Evolutionary conservation across 148 eudicot species (phyloP).

Genomic region (Selenicereus undatus): DNA sequence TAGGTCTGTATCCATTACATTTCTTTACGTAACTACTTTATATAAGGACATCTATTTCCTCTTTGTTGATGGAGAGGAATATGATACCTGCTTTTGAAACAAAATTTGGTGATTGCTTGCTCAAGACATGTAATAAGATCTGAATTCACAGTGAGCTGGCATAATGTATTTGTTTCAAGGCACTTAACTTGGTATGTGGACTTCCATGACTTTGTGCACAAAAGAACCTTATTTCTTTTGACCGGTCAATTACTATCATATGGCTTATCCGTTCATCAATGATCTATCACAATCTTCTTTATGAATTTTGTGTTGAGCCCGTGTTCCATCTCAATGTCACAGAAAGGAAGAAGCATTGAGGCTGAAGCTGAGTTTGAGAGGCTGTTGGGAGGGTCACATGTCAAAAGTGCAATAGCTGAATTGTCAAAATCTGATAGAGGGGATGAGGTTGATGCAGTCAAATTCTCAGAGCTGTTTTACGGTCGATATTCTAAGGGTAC

Average conservation of each 20-base stretch:
- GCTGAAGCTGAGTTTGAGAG: constrained; percentile 69
- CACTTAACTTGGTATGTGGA: neutral
- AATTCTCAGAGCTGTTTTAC: constrained; percentile 50
- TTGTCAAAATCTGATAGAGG: constrained; percentile 67
- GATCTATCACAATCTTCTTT: neutral
- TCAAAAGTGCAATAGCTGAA: constrained; percentile 65
- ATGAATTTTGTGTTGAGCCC: constrained; percentile 13
- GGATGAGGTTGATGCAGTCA: constrained; percentile 59
- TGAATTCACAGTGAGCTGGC: neutral
- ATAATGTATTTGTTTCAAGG: neutral
- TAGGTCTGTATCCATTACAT: too few relatives aligned
- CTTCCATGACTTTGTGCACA: neutral
- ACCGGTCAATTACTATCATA: neutral
- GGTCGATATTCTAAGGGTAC: constrained; percentile 64
- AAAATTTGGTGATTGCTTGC: too few relatives aligned
- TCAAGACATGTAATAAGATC: neutral
- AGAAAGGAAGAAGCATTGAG: constrained; percentile 75
- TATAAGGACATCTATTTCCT: too few relatives aligned
- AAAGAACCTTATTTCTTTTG: neutral
- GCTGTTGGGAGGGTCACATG: constrained; percentile 63
- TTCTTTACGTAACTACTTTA: too few relatives aligned
- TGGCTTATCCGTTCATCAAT: too few relatives aligned
- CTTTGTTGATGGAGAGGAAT: too few relatives aligned
- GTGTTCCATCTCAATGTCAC: constrained; percentile 20
- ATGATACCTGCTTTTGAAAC: too few relatives aligned